Percentiles rank a stretch among this genome's conserved stretches.
Conservation (phyloP, 192 early-diverging fungal genomes). For the Umbelopsis vinacea region DNA sequence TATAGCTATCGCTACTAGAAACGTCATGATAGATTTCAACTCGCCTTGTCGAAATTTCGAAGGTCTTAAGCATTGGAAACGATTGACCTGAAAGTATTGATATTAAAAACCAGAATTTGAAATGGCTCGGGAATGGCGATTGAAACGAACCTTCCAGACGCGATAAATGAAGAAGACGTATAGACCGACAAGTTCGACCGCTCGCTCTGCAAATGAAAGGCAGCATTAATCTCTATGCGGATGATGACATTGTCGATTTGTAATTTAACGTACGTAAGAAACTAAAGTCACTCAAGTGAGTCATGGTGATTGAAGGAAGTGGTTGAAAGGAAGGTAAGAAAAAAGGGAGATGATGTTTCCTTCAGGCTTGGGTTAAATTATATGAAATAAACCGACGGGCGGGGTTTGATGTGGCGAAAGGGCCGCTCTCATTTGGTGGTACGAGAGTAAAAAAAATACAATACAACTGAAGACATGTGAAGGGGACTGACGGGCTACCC, state of each 20-base stretch:
- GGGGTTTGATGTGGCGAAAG: neutral
- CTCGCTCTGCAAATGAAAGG: conserved; percentile 14
- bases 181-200: conserved; percentile 20
- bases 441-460: neutral
- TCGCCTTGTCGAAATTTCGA: conserved; percentile 27
- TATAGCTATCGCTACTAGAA: conserved; percentile 22
- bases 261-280: conserved; percentile 22
- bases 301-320: conserved; percentile 23
- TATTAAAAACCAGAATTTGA: neutral
- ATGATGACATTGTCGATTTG: no score
- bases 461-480: neutral
- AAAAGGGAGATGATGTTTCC: neutral
- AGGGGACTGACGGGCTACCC: neutral
- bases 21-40: conserved; percentile 23
- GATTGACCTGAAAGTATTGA: neutral
- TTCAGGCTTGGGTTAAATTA: neutral
- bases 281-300: conserved; percentile 27
- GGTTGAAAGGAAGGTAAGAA: conserved; percentile 9
- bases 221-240: neutral
- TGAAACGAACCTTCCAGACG: conserved; percentile 22
- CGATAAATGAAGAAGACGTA: conserved; percentile 22
- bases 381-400: neutral
- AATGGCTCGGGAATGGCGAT: neutral
- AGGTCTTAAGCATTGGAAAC: conserved; percentile 24
- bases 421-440: neutral